Conservation (phyloP, 23 red algal species). For the Gracilaria gracilis region DNA sequence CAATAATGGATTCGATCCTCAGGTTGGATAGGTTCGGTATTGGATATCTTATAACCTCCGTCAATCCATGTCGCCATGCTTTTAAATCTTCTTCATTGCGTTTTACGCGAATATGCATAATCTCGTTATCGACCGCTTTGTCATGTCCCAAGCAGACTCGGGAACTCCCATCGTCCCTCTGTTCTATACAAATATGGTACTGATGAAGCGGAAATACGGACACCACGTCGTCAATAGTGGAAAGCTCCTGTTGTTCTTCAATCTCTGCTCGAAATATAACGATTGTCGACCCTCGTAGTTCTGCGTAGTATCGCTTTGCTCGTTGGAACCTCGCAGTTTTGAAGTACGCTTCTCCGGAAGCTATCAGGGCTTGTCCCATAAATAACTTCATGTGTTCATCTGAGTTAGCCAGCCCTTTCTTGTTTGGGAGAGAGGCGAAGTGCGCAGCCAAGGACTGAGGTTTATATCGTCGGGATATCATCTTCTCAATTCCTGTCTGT, state of each 20-base stretch:
- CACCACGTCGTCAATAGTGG: constrained; percentile 27
- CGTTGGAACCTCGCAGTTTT: constrained; percentile 55
- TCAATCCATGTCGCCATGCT: constrained; percentile 33
- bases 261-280: constrained; percentile 25
- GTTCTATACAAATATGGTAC: constrained; percentile 45
- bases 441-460: constrained; percentile 6
- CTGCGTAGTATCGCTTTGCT: constrained; percentile 39
- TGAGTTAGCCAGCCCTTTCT: constrained; percentile 11
- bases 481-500: not conserved
- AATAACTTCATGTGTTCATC: constrained; percentile 41
- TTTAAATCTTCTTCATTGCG: constrained; percentile 37
- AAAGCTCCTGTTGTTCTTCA: not conserved
- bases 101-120: constrained; percentile 52
- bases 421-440: constrained; percentile 9
- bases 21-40: constrained; percentile 35
- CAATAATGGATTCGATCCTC: constrained; percentile 71
- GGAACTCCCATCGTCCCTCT: constrained; percentile 17
- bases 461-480: not conserved
- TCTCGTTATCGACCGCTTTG: not conserved
- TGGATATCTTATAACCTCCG: not conserved
- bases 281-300: constrained; percentile 51
- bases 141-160: constrained; percentile 27
- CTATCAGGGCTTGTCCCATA: constrained; percentile 12
- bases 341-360: constrained; percentile 50
- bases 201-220: constrained; percentile 52